phyloP scores from a whole-genome alignment of 2,329 filamentous ascomycete genomes.

The Dothiorella sarmentorum region DNA sequence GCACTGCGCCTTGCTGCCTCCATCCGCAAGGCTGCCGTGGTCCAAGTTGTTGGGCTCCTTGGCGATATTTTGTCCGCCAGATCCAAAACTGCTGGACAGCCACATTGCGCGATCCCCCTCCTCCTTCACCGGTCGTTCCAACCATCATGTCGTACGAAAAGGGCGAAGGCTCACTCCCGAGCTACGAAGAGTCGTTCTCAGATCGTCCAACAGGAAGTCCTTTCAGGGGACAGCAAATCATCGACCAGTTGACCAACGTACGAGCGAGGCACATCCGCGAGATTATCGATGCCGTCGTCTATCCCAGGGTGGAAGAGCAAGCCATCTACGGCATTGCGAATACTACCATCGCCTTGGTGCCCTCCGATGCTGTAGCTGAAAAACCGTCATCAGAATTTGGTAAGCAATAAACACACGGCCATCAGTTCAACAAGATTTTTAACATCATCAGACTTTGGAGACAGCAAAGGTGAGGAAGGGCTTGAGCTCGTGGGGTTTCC shows the following conservation, averaged over 20 bases:
- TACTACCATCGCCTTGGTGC: conserved; percentile 44
- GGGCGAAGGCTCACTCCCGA: conserved; percentile 21
- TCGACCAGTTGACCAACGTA: conserved; percentile 37
- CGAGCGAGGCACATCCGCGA: conserved; percentile 40
- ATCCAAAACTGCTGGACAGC: not conserved
- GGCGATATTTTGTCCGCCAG: not conserved
- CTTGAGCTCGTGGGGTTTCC: conserved; percentile 41
- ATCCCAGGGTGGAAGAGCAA: conserved; percentile 40
- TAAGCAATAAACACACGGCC: not conserved
- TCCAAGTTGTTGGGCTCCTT: too few relatives aligned
- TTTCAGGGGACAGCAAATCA: conserved; percentile 29
- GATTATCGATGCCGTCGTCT: conserved; percentile 39
- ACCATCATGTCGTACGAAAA: conserved; percentile 9
- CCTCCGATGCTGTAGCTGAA: conserved; percentile 33
- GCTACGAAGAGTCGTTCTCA: conserved; percentile 28
- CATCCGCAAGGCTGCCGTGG: not conserved
- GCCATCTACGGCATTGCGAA: conserved; percentile 42
- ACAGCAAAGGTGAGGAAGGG: not conserved
- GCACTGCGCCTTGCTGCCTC: conserved; percentile 1
- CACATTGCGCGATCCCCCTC: not conserved
- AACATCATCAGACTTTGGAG: not conserved
- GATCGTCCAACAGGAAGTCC: not conserved
- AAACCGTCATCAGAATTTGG: conserved; percentile 16
- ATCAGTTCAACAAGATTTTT: not conserved
- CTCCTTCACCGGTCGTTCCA: conserved; percentile 1